phyloP scores from a whole-genome alignment of 2,329 filamentous ascomycete species.

The Arthrobotrys megalospora region DNA sequence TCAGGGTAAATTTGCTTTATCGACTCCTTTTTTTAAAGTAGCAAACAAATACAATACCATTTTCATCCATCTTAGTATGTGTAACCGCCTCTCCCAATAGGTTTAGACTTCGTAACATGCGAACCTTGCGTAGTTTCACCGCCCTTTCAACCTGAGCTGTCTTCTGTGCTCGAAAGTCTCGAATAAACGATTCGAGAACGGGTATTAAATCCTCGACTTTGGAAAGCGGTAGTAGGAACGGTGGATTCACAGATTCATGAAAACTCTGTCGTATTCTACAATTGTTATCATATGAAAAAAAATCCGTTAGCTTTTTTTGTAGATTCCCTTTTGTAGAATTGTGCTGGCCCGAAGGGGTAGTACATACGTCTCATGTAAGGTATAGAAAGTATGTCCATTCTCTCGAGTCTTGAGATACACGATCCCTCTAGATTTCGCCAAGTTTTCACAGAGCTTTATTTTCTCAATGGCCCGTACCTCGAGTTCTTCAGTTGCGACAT shows the following conservation, averaged over 20 bases:
- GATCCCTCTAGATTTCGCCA: conserved; percentile 36
- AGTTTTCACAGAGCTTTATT: conserved; percentile 25
- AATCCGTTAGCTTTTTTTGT: too few relatives aligned
- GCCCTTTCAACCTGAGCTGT: conserved; percentile 11
- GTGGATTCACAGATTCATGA: neutral
- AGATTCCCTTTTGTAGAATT: too few relatives aligned
- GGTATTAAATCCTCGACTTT: conserved; percentile 36
- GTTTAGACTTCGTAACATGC: conserved; percentile 41
- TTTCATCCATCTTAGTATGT: conserved; percentile 30
- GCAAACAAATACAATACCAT: conserved; percentile 29
- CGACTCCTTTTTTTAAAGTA: neutral
- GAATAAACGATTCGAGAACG: conserved; percentile 40
- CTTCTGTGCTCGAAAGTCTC: conserved; percentile 33
- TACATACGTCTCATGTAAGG: conserved; percentile 19
- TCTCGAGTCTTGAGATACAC: conserved; percentile 22
- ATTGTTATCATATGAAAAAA: neutral
- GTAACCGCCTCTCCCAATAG: conserved; percentile 45
- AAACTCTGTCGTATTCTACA: conserved; percentile 11
- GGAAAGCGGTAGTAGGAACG: conserved; percentile 38
- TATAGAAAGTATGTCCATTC: neutral
- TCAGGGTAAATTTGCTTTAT: neutral
- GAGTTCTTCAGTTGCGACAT: conserved; percentile 33
- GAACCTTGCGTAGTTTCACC: conserved; percentile 15
- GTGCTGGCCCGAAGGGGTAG: neutral
- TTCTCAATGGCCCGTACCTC: conserved; percentile 17